A percentile compares a stretch with the other conserved stretches of the same genome.
Conservation (phyloP, 2,329 filamentous ascomycete genomes). For the Tympanopsis confertula region DNA sequence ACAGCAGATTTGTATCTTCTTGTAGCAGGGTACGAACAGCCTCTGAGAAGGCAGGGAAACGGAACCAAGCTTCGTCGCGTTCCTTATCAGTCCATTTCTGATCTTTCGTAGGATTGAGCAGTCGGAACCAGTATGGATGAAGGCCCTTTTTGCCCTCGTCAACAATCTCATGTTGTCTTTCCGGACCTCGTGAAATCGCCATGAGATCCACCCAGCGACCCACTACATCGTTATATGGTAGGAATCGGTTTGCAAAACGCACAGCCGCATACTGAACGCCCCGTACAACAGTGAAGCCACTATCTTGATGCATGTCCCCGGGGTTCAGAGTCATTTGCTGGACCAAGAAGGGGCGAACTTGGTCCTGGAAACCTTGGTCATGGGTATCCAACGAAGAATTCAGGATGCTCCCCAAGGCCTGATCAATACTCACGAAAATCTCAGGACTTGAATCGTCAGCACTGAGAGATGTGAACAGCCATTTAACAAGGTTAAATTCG, state of each 20-base stretch:
- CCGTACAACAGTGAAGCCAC: conserved; percentile 29
- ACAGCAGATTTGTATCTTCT: not conserved
- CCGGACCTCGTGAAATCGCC: conserved; percentile 54
- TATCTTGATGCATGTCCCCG: not conserved
- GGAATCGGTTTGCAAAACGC: conserved; percentile 79
- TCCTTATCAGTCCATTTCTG: not conserved
- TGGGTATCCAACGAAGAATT: not conserved
- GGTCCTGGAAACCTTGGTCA: not conserved
- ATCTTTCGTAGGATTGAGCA: not conserved
- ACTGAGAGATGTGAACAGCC: not conserved
- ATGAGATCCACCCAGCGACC: conserved; percentile 84
- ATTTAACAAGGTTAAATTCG: not conserved
- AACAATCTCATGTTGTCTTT: conserved; percentile 68
- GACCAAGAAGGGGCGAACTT: not conserved
- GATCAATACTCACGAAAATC: conserved; percentile 1
- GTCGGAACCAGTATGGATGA: conserved; percentile 45
- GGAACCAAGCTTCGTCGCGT: not conserved
- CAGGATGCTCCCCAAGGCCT: not conserved
- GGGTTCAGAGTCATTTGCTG: not conserved
- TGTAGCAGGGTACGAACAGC: not conserved
- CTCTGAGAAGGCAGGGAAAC: not conserved
- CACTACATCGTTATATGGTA: conserved; percentile 67
- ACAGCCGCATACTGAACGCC: conserved; percentile 73
- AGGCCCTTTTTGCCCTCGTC: conserved; percentile 86
- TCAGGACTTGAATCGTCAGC: not conserved